phyloP scores from a whole-genome alignment of 208 protist species.

The Strigomonas culicis region DNA sequence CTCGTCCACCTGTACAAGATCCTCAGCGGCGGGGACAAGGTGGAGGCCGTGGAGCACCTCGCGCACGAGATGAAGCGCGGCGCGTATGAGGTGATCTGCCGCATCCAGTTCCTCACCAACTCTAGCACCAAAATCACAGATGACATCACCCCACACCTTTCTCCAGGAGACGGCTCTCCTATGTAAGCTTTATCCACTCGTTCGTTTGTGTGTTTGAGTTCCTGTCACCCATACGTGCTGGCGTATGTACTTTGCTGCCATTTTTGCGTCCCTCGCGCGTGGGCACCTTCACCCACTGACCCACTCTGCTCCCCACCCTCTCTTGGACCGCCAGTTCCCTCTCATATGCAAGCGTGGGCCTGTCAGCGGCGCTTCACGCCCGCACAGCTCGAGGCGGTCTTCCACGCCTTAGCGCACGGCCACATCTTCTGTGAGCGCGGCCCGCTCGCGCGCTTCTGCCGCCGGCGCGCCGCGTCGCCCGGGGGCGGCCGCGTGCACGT shows the following conservation, averaged over 20 bases:
- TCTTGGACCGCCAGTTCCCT: slow-evolving; percentile 44
- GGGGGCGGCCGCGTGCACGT: not conserved
- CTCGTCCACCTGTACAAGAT: slow-evolving; percentile 66
- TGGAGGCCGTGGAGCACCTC: slow-evolving; percentile 59
- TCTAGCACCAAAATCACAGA: slow-evolving; percentile 64
- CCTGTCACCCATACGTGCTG: not conserved
- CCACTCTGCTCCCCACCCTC: slow-evolving; percentile 93
- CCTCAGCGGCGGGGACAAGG: slow-evolving; percentile 53
- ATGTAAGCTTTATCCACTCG: not conserved
- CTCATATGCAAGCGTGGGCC: not conserved
- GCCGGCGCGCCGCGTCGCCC: not conserved
- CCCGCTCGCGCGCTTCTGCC: not conserved
- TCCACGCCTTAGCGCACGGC: not conserved
- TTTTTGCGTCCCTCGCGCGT: not conserved
- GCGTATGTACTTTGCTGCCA: not conserved
- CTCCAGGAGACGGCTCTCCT: not conserved
- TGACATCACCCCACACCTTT: slow-evolving; percentile 14
- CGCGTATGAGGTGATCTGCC: slow-evolving; percentile 64
- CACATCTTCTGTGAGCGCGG: not conserved
- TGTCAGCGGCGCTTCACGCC: not conserved
- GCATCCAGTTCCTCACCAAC: slow-evolving; percentile 67
- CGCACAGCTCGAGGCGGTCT: not conserved
- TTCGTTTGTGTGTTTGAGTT: no score
- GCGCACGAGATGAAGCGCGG: slow-evolving; percentile 58
- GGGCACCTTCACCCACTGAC: slow-evolving; percentile 9